These are phyloP conservation scores for Alliaria petiolata DNA, from an alignment of 345 rosid species.

Conservation along the genomic window DNA sequence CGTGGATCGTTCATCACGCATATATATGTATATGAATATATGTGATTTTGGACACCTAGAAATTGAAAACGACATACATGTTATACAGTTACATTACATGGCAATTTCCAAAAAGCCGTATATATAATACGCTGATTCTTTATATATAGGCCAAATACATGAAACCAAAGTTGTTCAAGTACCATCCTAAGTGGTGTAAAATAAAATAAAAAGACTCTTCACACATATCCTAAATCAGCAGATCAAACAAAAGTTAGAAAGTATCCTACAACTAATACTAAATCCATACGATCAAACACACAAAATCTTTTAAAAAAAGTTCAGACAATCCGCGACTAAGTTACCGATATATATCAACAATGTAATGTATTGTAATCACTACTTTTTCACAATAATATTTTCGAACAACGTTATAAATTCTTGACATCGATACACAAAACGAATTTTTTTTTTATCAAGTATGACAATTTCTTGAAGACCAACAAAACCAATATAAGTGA, in stretches of 20 bases:
- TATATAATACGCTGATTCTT: constrained; percentile 22
- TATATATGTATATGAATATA: not conserved
- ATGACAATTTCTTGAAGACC: not conserved
- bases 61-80: constrained; percentile 29
- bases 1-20: constrained; percentile 18
- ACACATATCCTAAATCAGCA: not conserved
- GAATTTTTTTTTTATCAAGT: no score
- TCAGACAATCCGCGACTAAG: not conserved
- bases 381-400: no score
- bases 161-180: constrained; percentile 16
- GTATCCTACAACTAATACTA: not conserved
- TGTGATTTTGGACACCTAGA: constrained; percentile 13
- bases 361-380: no score
- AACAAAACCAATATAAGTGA: not conserved
- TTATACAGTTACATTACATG: not conserved
- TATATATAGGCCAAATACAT: constrained; percentile 28
- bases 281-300: not conserved
- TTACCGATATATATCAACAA: not conserved
- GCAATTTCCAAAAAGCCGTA: constrained; percentile 6
- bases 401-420: not conserved
- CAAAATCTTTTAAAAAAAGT: not conserved
- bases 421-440: not conserved
- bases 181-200: constrained; percentile 2
- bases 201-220: constrained; percentile 7
- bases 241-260: not conserved